Evolutionary conservation across 2,329 filamentous ascomycete species (phyloP).

Genomic region (Colletotrichum falcatum): DNA sequence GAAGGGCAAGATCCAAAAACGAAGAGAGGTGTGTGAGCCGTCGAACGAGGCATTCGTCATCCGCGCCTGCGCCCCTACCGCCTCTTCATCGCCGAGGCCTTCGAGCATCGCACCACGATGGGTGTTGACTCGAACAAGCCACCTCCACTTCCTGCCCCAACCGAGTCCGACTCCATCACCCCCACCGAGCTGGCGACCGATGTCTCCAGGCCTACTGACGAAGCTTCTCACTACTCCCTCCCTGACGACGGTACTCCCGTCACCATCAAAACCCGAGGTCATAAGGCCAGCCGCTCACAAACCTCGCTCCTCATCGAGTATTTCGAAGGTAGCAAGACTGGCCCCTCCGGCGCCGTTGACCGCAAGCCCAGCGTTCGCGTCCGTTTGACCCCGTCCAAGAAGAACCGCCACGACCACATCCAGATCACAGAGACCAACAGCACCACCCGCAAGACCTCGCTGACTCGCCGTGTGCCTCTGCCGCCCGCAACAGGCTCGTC

Average conservation of each 20-base stretch:
- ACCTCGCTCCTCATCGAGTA: slow-evolving; percentile 95
- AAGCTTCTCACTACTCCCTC: slow-evolving; percentile 81
- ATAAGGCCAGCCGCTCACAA: slow-evolving; percentile 75
- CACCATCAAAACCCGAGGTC: slow-evolving; percentile 84
- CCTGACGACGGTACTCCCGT: slow-evolving; percentile 91
- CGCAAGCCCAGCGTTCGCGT: slow-evolving; percentile 85
- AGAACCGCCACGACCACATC: slow-evolving; percentile 78
- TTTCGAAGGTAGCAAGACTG: slow-evolving; percentile 81
- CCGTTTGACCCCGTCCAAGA: slow-evolving; percentile 83
- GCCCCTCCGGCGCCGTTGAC: slow-evolving; percentile 64
- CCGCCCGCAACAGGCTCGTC: slow-evolving; percentile 55
- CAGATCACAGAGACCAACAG: slow-evolving; percentile 87
- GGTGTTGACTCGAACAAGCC: slow-evolving; percentile 66
- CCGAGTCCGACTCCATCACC: slow-evolving; percentile 75
- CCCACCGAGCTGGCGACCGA: slow-evolving; percentile 76
- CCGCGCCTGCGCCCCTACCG: slow-evolving; percentile 29
- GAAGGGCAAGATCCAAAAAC: slow-evolving; percentile 29
- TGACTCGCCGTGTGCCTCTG: slow-evolving; percentile 66
- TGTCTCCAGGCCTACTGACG: slow-evolving; percentile 74
- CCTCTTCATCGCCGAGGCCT: slow-evolving; percentile 35
- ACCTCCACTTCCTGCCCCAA: slow-evolving; percentile 82
- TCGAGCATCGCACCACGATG: slow-evolving; percentile 57
- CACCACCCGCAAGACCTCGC: slow-evolving; percentile 72
- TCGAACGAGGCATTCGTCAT: slow-evolving; percentile 37
- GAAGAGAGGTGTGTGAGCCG: slow-evolving; percentile 38